A percentile compares a stretch with the other conserved stretches of the same genome.
These are phyloP conservation scores for Barnettozyma pratensis DNA, from an alignment of 805 yeast species.

Conservation along the genomic window DNA sequence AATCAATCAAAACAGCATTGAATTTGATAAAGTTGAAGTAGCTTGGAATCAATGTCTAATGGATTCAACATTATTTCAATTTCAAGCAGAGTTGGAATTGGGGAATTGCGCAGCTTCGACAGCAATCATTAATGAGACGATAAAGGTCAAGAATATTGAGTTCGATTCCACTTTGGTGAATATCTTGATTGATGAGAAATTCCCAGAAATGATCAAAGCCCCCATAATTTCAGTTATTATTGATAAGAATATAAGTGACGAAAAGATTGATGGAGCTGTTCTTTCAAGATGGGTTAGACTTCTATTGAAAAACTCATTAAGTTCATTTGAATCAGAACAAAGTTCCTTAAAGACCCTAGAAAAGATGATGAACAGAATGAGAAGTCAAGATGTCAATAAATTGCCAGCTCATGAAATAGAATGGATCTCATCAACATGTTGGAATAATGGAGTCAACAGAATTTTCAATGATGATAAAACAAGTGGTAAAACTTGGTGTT, in stretches of 20 bases:
- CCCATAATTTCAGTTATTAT: conserved; percentile 19
- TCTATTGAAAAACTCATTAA: conserved; percentile 16
- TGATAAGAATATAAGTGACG: conserved; percentile 21
- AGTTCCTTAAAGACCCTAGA: conserved; percentile 10
- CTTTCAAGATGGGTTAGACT: conserved; percentile 28
- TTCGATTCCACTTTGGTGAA: conserved; percentile 24
- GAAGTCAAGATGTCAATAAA: conserved; percentile 5
- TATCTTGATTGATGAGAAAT: conserved; percentile 10
- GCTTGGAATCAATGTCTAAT: conserved; percentile 20
- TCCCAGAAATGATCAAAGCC: conserved; percentile 17
- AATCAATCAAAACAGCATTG: conserved; percentile 9
- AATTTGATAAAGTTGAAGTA: conserved; percentile 8
- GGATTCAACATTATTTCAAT: conserved; percentile 21
- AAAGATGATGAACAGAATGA: conserved; percentile 5
- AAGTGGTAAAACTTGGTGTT: conserved; percentile 27
- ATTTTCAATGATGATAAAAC: conserved; percentile 17
- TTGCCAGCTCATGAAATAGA: conserved; percentile 29
- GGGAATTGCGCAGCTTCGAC: conserved; percentile 20
- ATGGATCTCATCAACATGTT: conserved; percentile 31
- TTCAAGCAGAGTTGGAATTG: conserved; percentile 22
- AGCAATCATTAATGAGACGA: conserved; percentile 18
- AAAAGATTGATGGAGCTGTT: conserved; percentile 7
- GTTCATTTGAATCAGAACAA: conserved; percentile 5
- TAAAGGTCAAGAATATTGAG: conserved; percentile 10
- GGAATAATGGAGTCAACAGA: conserved; percentile 35